Conservation (phyloP, 129 eudicot species). For the Heracleum sosnowskyi region DNA sequence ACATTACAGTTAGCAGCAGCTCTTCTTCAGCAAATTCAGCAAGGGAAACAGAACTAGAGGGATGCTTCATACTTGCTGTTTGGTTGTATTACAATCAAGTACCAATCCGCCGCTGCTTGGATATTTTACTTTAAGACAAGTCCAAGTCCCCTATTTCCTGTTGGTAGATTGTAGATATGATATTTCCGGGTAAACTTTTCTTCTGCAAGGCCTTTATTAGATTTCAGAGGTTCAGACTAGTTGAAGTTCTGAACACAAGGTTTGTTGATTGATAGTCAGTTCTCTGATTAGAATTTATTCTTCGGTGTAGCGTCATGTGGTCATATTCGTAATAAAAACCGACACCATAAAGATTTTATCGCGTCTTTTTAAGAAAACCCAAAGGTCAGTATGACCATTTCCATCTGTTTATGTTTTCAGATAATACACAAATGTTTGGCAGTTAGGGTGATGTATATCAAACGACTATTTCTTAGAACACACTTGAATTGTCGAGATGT, state of each 20-base stretch:
- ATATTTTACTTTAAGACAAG: not conserved
- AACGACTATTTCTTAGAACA: too few species aligned
- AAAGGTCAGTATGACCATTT: too few species aligned
- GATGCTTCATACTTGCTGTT: not conserved
- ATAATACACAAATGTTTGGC: not conserved
- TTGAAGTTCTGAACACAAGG: not conserved
- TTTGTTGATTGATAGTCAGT: not conserved
- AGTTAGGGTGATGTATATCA: not conserved
- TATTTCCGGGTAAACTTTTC: not conserved
- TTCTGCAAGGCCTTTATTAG: not conserved
- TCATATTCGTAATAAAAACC: not conserved
- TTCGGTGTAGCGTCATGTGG: not conserved
- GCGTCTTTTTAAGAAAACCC: too few species aligned
- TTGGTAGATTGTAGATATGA: not conserved
- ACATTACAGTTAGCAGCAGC: conserved; percentile 87
- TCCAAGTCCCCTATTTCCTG: not conserved
- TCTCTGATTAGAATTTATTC: not conserved
- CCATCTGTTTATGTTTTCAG: not conserved
- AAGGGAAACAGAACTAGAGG: conserved; percentile 49
- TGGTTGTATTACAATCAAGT: not conserved
- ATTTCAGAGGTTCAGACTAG: not conserved
- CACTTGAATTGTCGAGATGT: not conserved
- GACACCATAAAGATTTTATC: not conserved
- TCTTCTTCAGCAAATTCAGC: conserved; percentile 92
- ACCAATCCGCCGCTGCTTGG: not conserved